Evolutionary conservation across 495 filamentous ascomycete genomes (phyloP).

Genomic region (Podospora bellae-mahoneyi): DNA sequence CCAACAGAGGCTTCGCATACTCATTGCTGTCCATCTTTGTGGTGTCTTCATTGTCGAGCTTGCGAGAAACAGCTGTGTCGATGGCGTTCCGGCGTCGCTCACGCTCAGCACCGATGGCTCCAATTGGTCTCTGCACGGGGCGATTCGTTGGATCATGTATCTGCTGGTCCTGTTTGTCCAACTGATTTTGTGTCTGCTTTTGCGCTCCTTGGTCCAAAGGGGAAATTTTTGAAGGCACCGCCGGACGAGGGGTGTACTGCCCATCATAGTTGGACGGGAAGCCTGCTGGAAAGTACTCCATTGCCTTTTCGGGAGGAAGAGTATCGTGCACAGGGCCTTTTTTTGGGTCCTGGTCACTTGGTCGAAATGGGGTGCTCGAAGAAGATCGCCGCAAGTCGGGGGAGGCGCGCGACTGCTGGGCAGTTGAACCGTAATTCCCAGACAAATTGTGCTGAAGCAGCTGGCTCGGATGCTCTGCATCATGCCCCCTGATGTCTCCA

Average conservation of each 20-base stretch:
- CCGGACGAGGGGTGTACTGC: background rate
- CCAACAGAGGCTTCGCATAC: conserved; percentile 38
- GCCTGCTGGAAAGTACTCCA: conserved; percentile 19
- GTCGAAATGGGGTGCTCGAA: background rate
- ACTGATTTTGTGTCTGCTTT: background rate
- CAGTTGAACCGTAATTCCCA: background rate
- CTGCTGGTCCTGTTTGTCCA: conserved; percentile 25
- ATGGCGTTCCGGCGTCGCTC: conserved; percentile 19
- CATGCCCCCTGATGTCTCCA: background rate
- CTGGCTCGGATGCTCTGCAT: background rate
- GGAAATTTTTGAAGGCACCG: background rate
- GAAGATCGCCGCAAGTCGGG: background rate
- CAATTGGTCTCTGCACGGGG: conserved; percentile 25
- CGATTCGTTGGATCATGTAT: conserved; percentile 26
- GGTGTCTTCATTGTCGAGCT: conserved; percentile 31
- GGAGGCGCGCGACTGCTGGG: background rate
- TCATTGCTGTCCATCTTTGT: conserved; percentile 31
- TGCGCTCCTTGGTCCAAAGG: background rate
- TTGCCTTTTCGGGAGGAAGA: conserved; percentile 23
- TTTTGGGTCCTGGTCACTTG: background rate
- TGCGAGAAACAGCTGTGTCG: conserved; percentile 9
- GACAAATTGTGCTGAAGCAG: background rate
- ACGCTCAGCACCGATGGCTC: conserved; percentile 30
- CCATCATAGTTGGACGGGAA: conserved; percentile 23
- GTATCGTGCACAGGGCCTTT: conserved; percentile 19